Evolutionary conservation across 768 basidiomycete genomes (phyloP).

Genomic region (Chalciporus piperatus): DNA sequence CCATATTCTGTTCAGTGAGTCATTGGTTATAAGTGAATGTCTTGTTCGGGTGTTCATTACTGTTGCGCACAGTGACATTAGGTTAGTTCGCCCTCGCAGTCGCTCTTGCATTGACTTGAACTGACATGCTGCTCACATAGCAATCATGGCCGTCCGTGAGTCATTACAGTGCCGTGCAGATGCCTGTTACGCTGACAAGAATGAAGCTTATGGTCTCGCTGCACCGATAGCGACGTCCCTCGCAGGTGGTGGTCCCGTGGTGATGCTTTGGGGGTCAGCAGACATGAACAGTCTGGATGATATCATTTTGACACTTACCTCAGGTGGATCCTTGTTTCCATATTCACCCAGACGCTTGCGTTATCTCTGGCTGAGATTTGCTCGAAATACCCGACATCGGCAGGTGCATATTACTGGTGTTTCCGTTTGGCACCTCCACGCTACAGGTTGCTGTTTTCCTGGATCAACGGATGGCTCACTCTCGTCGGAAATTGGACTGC

Average conservation of each 20-base stretch:
- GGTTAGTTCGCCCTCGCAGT: constrained; percentile 29
- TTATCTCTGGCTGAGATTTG: constrained; percentile 58
- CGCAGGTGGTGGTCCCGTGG: constrained; percentile 51
- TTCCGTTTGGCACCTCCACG: constrained; percentile 55
- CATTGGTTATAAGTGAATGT: not conserved
- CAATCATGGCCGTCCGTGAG: constrained; percentile 63
- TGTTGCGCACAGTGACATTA: constrained; percentile 40
- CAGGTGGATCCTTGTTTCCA: constrained; percentile 52
- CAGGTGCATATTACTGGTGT: constrained; percentile 66
- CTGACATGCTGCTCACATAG: constrained; percentile 27
- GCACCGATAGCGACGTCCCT: constrained; percentile 57
- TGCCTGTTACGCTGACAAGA: constrained; percentile 2
- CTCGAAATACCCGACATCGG: constrained; percentile 59
- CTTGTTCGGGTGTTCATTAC: not conserved
- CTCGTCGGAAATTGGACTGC: constrained; percentile 69
- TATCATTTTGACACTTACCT: not conserved
- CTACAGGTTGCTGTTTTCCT: constrained; percentile 50
- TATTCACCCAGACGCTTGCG: constrained; percentile 46
- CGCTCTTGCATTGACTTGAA: not conserved
- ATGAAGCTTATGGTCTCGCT: constrained; percentile 51
- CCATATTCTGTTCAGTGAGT: constrained; percentile 55
- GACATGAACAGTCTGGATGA: not conserved
- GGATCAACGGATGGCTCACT: constrained; percentile 70
- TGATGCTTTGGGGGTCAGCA: constrained; percentile 58
- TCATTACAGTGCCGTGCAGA: constrained; percentile 5